phyloP scores from a whole-genome alignment of 345 rosid species.

The Euphorbia peplus region DNA sequence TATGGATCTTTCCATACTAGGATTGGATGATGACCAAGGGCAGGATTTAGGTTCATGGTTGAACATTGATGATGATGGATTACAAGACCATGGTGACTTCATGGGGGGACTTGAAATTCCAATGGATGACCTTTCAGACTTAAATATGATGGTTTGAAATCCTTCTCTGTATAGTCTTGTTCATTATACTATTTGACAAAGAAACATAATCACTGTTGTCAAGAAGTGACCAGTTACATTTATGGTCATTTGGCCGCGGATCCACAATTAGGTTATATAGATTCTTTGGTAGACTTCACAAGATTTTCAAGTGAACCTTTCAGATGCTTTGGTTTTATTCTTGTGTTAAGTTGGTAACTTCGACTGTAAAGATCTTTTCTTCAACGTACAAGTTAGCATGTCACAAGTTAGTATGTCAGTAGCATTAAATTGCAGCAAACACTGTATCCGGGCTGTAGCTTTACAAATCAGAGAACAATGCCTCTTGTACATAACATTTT shows the following conservation, averaged over 20 bases:
- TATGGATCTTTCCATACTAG: constrained; percentile 72
- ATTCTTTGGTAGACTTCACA: constrained; percentile 58
- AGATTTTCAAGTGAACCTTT: constrained; percentile 51
- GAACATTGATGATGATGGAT: constrained; percentile 86
- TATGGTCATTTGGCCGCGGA: constrained; percentile 46
- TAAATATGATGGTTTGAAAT: constrained; percentile 94
- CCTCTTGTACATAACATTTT: constrained; percentile 79
- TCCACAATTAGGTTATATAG: constrained; percentile 65
- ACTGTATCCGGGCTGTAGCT: constrained; percentile 52
- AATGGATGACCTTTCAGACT: constrained; percentile 96
- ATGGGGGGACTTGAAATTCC: constrained; percentile 99
- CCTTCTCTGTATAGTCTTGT: constrained; percentile 69
- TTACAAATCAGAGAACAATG: constrained; percentile 53
- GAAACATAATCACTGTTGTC: constrained; percentile 40
- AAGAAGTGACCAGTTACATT: constrained; percentile 53
- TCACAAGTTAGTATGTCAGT: constrained; percentile 40
- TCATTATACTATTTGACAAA: constrained; percentile 70
- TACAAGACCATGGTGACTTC: constrained; percentile 77
- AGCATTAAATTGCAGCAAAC: constrained; percentile 47
- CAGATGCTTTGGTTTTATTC: constrained; percentile 42
- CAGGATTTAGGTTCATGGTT: constrained; percentile 92
- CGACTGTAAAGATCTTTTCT: constrained; percentile 59
- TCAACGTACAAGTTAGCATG: constrained; percentile 46
- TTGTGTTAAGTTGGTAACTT: constrained; percentile 51
- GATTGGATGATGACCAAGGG: constrained; percentile 57